Base-by-base conservation (phyloP, 139 green algal species). In the Trebouxia sp. region DNA sequence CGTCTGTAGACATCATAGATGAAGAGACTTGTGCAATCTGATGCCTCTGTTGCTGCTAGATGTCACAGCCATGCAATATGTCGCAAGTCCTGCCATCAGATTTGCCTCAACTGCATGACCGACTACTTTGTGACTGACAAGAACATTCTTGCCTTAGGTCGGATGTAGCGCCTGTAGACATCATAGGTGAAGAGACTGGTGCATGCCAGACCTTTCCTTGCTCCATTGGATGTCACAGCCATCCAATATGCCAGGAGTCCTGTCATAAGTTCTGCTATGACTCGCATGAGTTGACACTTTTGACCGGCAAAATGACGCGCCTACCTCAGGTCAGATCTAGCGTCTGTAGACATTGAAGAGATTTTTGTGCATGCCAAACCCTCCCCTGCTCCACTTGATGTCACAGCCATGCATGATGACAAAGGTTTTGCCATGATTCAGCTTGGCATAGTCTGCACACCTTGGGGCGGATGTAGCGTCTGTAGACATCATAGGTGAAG, bases 401-500 rank as follows among this genome's bases (percentile, higher is more conserved):
- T 80, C 26, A 80, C 74, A 30, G 74, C 74, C 74, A 80, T 80
- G 74, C 47, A 80, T 28, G 22, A 41, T 37, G 66, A 67, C 28
- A 65, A 30, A 30, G 66, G 43, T 7, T 67, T 30, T 9, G 66
- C 47, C 26, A 80, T 32, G 26, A 48, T 11, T 15, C n/a, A n/a
- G n/a, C n/a, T n/a, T n/a, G n/a, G n/a, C n/a, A n/a, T n/a, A n/a
- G n/a, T n/a, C n/a, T n/a, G 14, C 74, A 0, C 5, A 80, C 74
- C 74, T 80, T 50, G 28, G 74, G 74, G n/a, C 56, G 26, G 47
- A 80, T 80, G 74, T 80, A 82, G n/a, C 28, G 39, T 0, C 77
- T n/a, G 56, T 82, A 82, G 39, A 82, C 30, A 30, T 82, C 77
- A 37, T 75, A 82, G 26, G 77, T 82, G 56, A 82, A 82, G 12